Conservation (phyloP, 805 yeast species). For the Candida caryicola region DNA sequence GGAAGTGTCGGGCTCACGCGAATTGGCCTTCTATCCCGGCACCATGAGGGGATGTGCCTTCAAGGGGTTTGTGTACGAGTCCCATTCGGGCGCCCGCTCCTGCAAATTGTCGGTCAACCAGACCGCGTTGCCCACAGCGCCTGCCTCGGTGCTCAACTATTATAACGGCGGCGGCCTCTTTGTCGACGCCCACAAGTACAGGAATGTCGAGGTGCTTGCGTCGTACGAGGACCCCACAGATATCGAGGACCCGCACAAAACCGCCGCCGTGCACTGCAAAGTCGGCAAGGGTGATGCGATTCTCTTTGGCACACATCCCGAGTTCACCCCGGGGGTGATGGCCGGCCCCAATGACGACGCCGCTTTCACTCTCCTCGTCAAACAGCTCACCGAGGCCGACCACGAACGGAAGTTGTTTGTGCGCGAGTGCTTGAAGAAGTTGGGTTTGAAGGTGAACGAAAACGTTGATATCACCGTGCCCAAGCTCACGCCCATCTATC, state of each 20-base stretch:
- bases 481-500: conserved; percentile 60
- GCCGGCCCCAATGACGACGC: conserved; percentile 32
- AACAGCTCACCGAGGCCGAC: conserved; percentile 43
- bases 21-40: conserved; percentile 80
- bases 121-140: conserved; percentile 23
- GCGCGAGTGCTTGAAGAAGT: conserved; percentile 49
- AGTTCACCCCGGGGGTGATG: conserved; percentile 59
- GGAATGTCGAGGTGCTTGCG: conserved; percentile 71
- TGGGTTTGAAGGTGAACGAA: conserved; percentile 70
- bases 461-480: conserved; percentile 51
- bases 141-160: conserved; percentile 41
- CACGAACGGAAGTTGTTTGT: conserved; percentile 54
- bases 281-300: conserved; percentile 76
- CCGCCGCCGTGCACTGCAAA: conserved; percentile 69
- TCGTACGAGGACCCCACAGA: conserved; percentile 56
- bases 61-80: conserved; percentile 74
- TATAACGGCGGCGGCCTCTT: conserved; percentile 92
- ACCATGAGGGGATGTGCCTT: conserved; percentile 76
- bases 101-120: conserved; percentile 38
- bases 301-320: conserved; percentile 88
- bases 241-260: conserved; percentile 44
- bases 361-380: conserved; percentile 27
- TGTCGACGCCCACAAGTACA: conserved; percentile 62
- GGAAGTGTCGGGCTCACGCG: conserved; percentile 87
- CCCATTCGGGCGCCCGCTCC: conserved; percentile 74